Base-by-base conservation (phyloP, 1,284 basidiomycete species). In the Cutaneotrichosporon arboriforme region DNA sequence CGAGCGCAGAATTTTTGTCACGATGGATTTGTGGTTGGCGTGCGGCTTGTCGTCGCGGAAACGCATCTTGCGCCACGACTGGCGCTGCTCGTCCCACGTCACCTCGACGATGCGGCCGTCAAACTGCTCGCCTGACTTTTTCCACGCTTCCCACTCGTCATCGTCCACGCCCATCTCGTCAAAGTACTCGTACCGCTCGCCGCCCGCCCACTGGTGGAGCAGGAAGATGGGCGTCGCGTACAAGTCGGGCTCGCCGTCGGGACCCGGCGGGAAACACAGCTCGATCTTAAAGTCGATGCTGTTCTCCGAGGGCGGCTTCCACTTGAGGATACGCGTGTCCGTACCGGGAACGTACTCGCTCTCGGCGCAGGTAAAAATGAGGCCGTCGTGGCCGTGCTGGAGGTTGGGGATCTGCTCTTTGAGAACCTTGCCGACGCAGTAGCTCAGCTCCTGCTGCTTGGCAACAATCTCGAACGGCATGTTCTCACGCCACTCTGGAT, bases 281-380 rank as follows among this genome's bases (percentile, higher is more conserved):
- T 93, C 81, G 13, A 98, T 84, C 70, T 90, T 90, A 79, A 98
- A 98, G 74, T 99, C 96, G 67, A 98, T 88, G 4, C 91, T 92
- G 73, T 99, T 99, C 68, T 98, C 96, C 3, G 87, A 88, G 3
- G 96, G 92, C 1, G 94, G 93, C 75, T 99, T 99, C 96, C 96
- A 99, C 73, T 99, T 99, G 64, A 97, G 75, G 60, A 98, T 93
- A 60, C 90, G 90, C 7, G 77, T 75, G 69, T 98, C 94, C 10
- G 96, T 98, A 0, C 90, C 94, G n/a, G 87, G 79, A 4, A 82
- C 79, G 65, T 98, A 98, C 0, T 83, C 83, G 5, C 88, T 84
- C 68, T 83, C 87, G 9, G 88, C 87, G 66, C 89, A 88, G 0
- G 96, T 98, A 69, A 97, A 99, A 64, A 99, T 97, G 55, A 99